These are phyloP conservation scores for Aurinia saxatilis DNA, from an alignment of 345 rosid species.

Conservation along the genomic window DNA sequence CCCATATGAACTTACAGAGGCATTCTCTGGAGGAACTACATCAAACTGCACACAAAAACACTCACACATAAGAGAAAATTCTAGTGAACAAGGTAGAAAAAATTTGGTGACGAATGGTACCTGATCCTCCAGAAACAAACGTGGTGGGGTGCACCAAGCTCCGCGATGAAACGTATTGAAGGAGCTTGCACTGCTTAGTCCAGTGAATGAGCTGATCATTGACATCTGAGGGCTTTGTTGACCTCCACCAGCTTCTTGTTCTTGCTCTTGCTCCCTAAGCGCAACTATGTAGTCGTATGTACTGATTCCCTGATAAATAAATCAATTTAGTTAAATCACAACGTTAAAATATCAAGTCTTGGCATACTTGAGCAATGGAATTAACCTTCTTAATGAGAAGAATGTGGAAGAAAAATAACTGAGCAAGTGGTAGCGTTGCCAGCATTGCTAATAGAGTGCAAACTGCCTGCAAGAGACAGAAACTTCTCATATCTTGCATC, in stretches of 20 bases:
- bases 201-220: slow-evolving; percentile 89
- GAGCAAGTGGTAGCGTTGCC: slow-evolving; percentile 91
- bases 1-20: slow-evolving; percentile 90
- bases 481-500: not conserved
- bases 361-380: not conserved
- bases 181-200: slow-evolving; percentile 95
- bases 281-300: slow-evolving; percentile 98
- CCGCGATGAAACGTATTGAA: slow-evolving; percentile 87
- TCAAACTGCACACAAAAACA: slow-evolving; percentile 57
- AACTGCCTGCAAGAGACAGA: slow-evolving; percentile 44
- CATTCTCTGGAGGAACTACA: slow-evolving; percentile 96
- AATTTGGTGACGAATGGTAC: slow-evolving; percentile 25
- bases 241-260: slow-evolving; percentile 76
- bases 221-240: slow-evolving; percentile 98
- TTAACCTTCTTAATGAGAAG: slow-evolving; percentile 86
- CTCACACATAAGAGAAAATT: not conserved
- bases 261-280: slow-evolving; percentile 95
- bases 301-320: slow-evolving; percentile 69
- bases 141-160: slow-evolving; percentile 99
- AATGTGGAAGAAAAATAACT: slow-evolving; percentile 94
- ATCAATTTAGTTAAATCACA: not conserved
- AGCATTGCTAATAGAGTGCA: slow-evolving; percentile 93
- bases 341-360: not conserved
- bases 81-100: not conserved
- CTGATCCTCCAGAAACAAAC: slow-evolving; percentile 94